Conservation (phyloP, 176 grass and related monocot species). For the Oryza brachyantha region DNA sequence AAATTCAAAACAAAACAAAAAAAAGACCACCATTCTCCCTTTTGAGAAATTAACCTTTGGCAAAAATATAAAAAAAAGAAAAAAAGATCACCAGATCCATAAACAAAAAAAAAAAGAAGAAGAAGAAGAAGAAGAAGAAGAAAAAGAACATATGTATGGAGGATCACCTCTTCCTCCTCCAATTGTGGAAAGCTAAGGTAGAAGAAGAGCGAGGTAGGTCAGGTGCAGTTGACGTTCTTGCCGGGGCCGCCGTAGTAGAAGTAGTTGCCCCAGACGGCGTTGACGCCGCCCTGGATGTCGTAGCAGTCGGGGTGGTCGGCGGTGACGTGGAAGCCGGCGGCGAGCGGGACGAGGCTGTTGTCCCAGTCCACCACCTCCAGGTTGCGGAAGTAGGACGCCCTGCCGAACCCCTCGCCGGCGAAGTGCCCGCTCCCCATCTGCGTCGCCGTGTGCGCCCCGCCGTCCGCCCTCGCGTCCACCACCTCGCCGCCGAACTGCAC, state of each 20-base stretch:
- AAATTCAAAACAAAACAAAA: neutral
- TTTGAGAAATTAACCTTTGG: slow-evolving; percentile 33
- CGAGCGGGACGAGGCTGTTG: slow-evolving; percentile 79
- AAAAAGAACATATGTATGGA: too few species aligned
- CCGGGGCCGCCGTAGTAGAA: slow-evolving; percentile 87
- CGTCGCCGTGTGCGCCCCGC: slow-evolving; percentile 59
- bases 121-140: neutral
- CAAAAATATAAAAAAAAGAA: neutral
- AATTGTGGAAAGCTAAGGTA: too few species aligned
- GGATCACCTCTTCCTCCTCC: neutral
- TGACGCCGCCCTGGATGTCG: slow-evolving; percentile 78
- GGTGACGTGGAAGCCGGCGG: slow-evolving; percentile 60
- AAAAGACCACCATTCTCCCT: neutral
- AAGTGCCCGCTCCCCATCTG: slow-evolving; percentile 95
- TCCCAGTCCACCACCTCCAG: slow-evolving; percentile 86
- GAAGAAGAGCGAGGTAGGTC: neutral
- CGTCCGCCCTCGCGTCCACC: slow-evolving; percentile 57
- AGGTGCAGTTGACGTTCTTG: slow-evolving; percentile 66
- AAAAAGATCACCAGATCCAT: neutral
- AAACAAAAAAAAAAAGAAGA: neutral
- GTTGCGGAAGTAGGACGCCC: slow-evolving; percentile 81
- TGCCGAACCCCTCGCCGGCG: slow-evolving; percentile 55
- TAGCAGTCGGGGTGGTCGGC: slow-evolving; percentile 85
- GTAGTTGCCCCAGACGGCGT: slow-evolving; percentile 80
- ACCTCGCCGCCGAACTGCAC: slow-evolving; percentile 93